Conservation (phyloP, 495 filamentous ascomycete genomes). For the Podospora pseudoanserina region DNA sequence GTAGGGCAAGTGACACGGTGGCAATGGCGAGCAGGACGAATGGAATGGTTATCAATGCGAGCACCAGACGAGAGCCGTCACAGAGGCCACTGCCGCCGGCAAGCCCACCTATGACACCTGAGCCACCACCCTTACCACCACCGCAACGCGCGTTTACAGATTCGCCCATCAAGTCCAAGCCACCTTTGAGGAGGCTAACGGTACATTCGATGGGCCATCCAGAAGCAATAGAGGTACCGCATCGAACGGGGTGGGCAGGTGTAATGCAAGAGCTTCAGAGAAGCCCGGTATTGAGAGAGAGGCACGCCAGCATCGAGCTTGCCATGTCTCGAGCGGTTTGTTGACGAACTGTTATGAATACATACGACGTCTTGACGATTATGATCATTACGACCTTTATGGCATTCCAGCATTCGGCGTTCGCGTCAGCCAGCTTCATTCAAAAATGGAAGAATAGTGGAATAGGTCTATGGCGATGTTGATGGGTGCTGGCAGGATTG, state of each 20-base stretch:
- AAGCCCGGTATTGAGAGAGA: constrained; percentile 47
- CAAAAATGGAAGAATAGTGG: not conserved
- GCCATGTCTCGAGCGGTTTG: constrained; percentile 35
- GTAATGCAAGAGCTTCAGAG: constrained; percentile 52
- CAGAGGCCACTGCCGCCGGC: not conserved
- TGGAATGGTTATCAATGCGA: constrained; percentile 24
- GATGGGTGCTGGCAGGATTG: not conserved
- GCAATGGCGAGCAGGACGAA: constrained; percentile 35
- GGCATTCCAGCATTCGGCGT: not conserved
- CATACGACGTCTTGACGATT: not conserved
- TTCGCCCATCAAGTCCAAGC: constrained; percentile 35
- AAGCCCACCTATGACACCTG: constrained; percentile 18
- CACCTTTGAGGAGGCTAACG: constrained; percentile 41
- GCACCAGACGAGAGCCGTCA: not conserved
- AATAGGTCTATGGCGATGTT: not conserved
- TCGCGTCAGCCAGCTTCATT: not conserved
- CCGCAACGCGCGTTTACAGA: constrained; percentile 33
- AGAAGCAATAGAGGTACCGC: constrained; percentile 35
- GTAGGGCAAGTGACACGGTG: constrained; percentile 34
- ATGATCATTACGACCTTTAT: constrained; percentile 1
- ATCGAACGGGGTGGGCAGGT: constrained; percentile 49
- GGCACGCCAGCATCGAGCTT: constrained; percentile 51
- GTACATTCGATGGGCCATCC: constrained; percentile 44
- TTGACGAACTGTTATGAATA: constrained; percentile 8
- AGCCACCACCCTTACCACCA: constrained; percentile 21